Evolutionary conservation across 2,329 filamentous ascomycete species (phyloP), one percentile per base, ranked within the genome.

Genomic region (Fusarium mundagurra): DNA sequence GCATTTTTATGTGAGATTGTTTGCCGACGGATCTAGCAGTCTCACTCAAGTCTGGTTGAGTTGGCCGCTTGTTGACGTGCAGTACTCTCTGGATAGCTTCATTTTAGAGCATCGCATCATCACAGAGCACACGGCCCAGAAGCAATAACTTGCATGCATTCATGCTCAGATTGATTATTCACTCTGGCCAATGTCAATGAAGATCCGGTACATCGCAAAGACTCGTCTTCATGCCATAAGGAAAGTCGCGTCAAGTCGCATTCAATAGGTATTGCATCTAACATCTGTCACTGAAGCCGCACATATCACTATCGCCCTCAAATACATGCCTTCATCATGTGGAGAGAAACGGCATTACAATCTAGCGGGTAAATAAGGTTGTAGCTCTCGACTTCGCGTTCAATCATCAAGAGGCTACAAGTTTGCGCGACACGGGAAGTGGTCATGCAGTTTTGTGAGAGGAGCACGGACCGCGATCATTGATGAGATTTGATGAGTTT

Each of bases 161-260:
- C 3, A 38, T 17, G 9, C 24, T 13, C 18, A 38, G 1, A 27
- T 27, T 1, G 1, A 20, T 20, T 24, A 0, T 3, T 0, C 12
- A 4, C 2, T 0, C 18, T 8, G 1, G n/a, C 1, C 0, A 11
- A 6, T 24, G 0, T 3, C 1, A 14, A 1, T 8, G 0, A 13
- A 0, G 4, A 20, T 24, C 13, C 13, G 4, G 9, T 3, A 20
- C 24, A 5, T 22, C 9, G 17, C 4, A 22, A 22, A 18, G 0
- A 2, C 17, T 36, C 17, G 6, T 0, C 3, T 2, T 14, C 10
- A 6, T 34, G n/a, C 7, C 5, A 17, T 36, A 3, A 27, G 22
- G 3, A 0, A 53, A 8, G 18, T 53, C 18, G 9, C 50, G 13
- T 16, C 4, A 8, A 6, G 6, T 12, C 13, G 9, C 50, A 3